These are phyloP conservation scores for Knoxia roxburghii DNA, from an alignment of 257 asterid species.

Conservation along the genomic window DNA sequence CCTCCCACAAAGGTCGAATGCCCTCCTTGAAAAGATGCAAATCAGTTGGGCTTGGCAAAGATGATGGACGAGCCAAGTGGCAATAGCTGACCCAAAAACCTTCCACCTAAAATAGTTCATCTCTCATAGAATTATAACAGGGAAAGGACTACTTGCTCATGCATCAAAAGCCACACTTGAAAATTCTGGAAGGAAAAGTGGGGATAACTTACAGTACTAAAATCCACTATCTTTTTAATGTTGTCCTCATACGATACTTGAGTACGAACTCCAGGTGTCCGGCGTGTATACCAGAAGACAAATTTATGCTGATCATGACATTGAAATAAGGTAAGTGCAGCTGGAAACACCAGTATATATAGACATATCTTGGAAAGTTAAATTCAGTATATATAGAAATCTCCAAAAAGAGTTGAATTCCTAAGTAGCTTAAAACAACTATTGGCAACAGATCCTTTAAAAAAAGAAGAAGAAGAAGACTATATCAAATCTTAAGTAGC, in stretches of 20 bases:
- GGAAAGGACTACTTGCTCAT: neutral
- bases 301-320: constrained; percentile 61
- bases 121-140: constrained; percentile 9
- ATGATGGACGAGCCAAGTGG: constrained; percentile 79
- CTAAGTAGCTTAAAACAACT: neutral
- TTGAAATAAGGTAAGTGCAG: constrained; percentile 4
- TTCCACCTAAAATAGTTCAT: constrained; percentile 57
- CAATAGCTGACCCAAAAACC: constrained; percentile 95
- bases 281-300: constrained; percentile 95
- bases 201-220: constrained; percentile 62
- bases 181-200: neutral
- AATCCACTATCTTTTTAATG: constrained; percentile 83
- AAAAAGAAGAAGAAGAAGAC: neutral
- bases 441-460: neutral
- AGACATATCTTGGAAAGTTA: neutral
- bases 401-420: neutral
- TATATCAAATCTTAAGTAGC: neutral
- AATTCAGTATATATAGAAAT: neutral
- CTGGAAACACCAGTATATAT: neutral
- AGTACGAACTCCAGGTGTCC: constrained; percentile 87
- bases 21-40: constrained; percentile 97
- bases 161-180: neutral
- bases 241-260: constrained; percentile 93
- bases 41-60: constrained; percentile 92
- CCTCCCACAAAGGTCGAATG: constrained; percentile 99